Percentiles rank a stretch among this genome's conserved stretches.
Evolutionary conservation across 106 monocot species (phyloP).

Genomic region (Acanthochlamys bracteata): DNA sequence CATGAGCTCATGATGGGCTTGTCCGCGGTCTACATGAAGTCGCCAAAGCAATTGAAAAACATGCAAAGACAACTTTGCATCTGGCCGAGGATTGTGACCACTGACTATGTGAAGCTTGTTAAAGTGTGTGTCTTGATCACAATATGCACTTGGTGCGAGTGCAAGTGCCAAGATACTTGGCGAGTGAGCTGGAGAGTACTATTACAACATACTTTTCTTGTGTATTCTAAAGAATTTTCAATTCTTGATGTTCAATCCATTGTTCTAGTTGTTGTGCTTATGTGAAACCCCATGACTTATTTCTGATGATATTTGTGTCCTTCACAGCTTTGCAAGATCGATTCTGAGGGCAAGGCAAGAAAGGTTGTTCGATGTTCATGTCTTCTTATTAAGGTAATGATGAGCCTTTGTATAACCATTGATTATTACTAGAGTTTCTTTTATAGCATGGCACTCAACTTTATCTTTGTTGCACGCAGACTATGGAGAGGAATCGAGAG

Average conservation of each 20-base stretch:
- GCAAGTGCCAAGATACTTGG: constrained; percentile 62
- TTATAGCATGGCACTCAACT: background rate
- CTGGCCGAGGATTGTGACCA: constrained; percentile 77
- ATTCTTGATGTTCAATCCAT: no score
- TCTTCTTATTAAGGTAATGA: constrained; percentile 26
- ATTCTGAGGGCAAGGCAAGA: constrained; percentile 41
- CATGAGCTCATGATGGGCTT: constrained; percentile 55
- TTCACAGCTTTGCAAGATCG: constrained; percentile 35
- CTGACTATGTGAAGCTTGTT: constrained; percentile 73
- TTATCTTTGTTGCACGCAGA: background rate
- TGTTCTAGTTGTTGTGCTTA: no score
- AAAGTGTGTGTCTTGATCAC: no score
- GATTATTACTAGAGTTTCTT: background rate
- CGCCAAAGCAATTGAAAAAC: no score
- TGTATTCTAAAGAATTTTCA: no score
- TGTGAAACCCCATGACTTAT: no score
- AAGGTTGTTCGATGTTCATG: constrained; percentile 38
- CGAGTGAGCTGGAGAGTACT: constrained; percentile 77
- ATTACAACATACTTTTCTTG: no score
- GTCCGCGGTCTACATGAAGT: constrained; percentile 53
- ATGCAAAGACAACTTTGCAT: constrained; percentile 56
- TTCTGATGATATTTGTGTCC: background rate
- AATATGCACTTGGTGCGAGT: constrained; percentile 61
- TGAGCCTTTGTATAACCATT: no score
- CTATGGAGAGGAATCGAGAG: constrained; percentile 8